These are phyloP conservation scores for Trichoderma sp. DNA, from an alignment of 2,329 filamentous ascomycete genomes.

Conservation along the genomic window DNA sequence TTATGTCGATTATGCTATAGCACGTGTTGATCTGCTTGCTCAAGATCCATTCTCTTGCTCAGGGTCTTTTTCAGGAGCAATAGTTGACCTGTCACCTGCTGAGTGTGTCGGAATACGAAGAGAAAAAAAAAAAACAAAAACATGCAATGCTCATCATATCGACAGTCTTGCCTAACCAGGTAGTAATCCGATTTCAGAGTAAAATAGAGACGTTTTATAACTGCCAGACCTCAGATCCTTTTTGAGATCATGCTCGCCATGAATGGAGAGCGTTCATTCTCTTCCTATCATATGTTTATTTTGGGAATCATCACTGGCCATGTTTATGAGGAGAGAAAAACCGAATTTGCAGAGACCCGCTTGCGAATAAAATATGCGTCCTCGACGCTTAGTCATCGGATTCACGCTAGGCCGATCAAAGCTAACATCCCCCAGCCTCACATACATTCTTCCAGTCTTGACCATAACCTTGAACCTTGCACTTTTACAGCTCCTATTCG, in stretches of 20 bases:
- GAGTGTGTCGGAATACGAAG: neutral
- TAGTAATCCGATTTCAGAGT: neutral
- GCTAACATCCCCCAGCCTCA: constrained; percentile 10
- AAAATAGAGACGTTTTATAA: neutral
- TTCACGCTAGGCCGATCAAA: neutral
- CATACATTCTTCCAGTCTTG: constrained; percentile 1
- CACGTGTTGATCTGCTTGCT: neutral
- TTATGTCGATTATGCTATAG: neutral
- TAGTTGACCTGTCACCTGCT: neutral
- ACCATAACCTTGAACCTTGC: constrained; percentile 9
- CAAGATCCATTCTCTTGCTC: neutral
- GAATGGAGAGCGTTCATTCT: constrained; percentile 59
- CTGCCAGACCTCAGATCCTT: constrained; percentile 60
- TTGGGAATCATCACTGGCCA: constrained; percentile 63
- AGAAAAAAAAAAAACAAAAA: neutral
- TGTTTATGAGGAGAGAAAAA: constrained; percentile 35
- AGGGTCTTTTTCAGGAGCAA: neutral
- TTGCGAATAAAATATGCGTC: constrained; percentile 29
- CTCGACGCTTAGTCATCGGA: constrained; percentile 34
- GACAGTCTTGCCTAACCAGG: neutral
- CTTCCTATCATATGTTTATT: constrained; percentile 66
- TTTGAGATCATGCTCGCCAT: constrained; percentile 62
- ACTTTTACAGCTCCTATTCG: constrained; percentile 6
- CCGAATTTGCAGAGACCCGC: constrained; percentile 7
- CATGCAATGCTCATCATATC: neutral